A percentile compares a stretch with the other conserved stretches of the same genome.
Evolutionary conservation across 2,329 filamentous ascomycete species (phyloP).

Genomic region (Fusarium mexicanum): DNA sequence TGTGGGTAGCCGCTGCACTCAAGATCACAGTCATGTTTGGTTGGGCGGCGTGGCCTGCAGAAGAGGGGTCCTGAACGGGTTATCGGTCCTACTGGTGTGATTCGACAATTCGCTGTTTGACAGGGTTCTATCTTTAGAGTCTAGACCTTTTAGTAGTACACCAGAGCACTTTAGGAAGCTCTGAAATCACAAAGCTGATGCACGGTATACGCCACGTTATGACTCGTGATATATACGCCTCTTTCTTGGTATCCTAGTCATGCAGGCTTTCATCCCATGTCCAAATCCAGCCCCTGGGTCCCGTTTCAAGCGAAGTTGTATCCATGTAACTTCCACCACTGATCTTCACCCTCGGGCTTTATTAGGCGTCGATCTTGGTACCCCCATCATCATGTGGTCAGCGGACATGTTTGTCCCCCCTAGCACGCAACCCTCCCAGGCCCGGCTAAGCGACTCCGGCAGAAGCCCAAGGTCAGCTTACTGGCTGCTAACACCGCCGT

Average conservation of each 20-base stretch:
- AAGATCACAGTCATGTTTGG: conserved; percentile 65
- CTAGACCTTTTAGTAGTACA: background rate
- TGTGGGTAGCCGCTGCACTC: conserved; percentile 68
- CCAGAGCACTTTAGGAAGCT: conserved; percentile 8
- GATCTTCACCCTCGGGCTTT: background rate
- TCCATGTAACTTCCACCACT: background rate
- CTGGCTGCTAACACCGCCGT: background rate
- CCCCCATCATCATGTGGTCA: background rate
- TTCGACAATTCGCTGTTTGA: background rate
- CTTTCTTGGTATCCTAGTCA: background rate
- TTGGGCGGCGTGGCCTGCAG: conserved; percentile 70
- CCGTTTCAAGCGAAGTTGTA: background rate
- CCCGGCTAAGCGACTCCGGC: background rate
- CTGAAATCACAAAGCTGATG: background rate
- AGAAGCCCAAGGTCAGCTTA: conserved; percentile 11
- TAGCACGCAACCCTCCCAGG: conserved; percentile 6
- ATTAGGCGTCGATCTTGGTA: background rate
- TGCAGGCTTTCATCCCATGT: background rate
- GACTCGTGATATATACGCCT: background rate
- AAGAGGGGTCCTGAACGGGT: conserved; percentile 42
- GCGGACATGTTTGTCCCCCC: background rate
- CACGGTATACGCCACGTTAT: background rate
- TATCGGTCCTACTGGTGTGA: background rate
- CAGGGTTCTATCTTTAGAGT: background rate
- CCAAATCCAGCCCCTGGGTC: background rate